phyloP scores from a whole-genome alignment of 257 asterid genomes.

The Solanum piurae region DNA sequence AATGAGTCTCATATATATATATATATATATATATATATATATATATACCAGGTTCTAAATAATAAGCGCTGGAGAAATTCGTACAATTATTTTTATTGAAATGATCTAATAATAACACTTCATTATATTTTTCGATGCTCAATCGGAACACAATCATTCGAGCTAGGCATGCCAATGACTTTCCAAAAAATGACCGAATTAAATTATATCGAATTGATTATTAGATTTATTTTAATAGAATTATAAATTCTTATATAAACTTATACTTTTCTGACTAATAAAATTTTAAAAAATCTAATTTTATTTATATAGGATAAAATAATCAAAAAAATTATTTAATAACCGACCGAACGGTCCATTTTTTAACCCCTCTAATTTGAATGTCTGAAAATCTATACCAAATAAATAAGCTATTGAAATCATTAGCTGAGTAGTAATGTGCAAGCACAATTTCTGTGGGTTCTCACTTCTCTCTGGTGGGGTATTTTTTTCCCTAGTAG shows the following conservation, averaged over 20 bases:
- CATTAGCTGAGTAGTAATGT: not conserved
- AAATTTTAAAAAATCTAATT: not conserved
- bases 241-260: not conserved
- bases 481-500: not conserved
- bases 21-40: too few relatives aligned
- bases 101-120: not conserved
- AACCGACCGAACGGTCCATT: fast-evolving
- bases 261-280: not conserved
- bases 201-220: too few relatives aligned
- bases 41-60: not conserved
- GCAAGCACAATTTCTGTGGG: not conserved
- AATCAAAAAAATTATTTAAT: not conserved
- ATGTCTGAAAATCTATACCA: not conserved
- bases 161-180: not conserved
- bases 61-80: not conserved
- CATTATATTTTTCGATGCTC: not conserved
- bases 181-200: not conserved
- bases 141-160: not conserved
- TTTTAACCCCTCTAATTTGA: not conserved
- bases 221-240: too few relatives aligned
- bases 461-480: not conserved
- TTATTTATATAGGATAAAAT: not conserved
- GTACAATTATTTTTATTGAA: not conserved
- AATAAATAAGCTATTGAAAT: not conserved
- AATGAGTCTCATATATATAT: not conserved